phyloP scores from a whole-genome alignment of 2,329 filamentous ascomycete species.

The Dactylellina sp. region DNA sequence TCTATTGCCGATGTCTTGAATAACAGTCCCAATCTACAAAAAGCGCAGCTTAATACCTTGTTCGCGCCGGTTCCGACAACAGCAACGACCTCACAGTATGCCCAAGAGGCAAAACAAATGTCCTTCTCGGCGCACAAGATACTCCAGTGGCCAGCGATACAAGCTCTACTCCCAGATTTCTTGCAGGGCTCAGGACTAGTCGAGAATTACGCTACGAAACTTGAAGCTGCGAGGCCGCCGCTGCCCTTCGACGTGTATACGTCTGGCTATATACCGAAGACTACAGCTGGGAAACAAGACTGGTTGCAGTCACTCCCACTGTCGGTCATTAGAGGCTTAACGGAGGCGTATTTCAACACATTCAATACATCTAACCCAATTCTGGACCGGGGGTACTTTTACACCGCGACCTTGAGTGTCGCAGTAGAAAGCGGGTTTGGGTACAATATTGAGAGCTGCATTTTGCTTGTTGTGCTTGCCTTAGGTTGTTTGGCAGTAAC shows the following conservation, averaged over 20 bases:
- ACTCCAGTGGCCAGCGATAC: slow-evolving; percentile 67
- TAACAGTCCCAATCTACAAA: slow-evolving; percentile 66
- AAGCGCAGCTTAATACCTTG: slow-evolving; percentile 55
- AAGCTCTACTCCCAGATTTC: slow-evolving; percentile 64
- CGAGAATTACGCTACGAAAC: slow-evolving; percentile 67
- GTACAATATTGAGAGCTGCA: slow-evolving; percentile 68
- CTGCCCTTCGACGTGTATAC: slow-evolving; percentile 64
- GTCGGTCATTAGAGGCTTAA: slow-evolving; percentile 68
- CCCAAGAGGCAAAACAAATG: slow-evolving; percentile 45
- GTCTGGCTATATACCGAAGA: slow-evolving; percentile 55
- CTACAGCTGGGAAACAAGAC: slow-evolving; percentile 58
- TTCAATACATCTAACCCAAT: slow-evolving; percentile 69
- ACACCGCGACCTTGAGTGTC: slow-evolving; percentile 67
- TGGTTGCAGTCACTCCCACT: slow-evolving; percentile 68
- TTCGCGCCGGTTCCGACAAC: slow-evolving; percentile 23
- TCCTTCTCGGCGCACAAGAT: slow-evolving; percentile 65
- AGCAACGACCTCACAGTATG: slow-evolving; percentile 13
- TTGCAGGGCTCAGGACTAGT: slow-evolving; percentile 65
- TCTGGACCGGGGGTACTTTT: slow-evolving; percentile 69
- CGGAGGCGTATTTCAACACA: slow-evolving; percentile 69
- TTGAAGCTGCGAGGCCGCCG: slow-evolving; percentile 66
- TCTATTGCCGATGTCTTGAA: slow-evolving; percentile 62
- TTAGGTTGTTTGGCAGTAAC: slow-evolving; percentile 68
- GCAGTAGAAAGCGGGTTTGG: slow-evolving; percentile 68
- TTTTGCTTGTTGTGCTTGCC: slow-evolving; percentile 68